These are phyloP conservation scores for Wallacemonas sp. DNA, from an alignment of 208 protist genomes.

Conservation along the genomic window DNA sequence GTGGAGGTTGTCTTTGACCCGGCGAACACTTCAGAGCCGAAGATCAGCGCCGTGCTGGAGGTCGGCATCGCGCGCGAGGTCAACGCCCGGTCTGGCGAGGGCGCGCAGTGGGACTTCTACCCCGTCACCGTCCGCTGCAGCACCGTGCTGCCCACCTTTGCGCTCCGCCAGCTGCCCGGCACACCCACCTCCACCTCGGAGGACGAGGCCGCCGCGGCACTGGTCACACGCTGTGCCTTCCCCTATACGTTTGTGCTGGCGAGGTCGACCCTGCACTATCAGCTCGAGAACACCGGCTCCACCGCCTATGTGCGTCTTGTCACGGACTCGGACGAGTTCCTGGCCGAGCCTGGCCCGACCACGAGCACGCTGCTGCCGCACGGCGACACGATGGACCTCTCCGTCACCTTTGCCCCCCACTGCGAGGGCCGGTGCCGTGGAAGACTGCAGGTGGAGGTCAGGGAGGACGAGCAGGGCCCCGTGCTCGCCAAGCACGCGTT, in stretches of 20 bases:
- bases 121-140: slow-evolving; percentile 58
- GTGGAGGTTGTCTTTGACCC: slow-evolving; percentile 73
- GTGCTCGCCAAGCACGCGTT: slow-evolving; percentile 64
- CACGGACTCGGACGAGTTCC: slow-evolving; percentile 60
- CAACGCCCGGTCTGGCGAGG: slow-evolving; percentile 70
- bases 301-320: slow-evolving; percentile 54
- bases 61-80: slow-evolving; percentile 74
- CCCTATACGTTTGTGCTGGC: slow-evolving; percentile 66
- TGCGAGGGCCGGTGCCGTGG: slow-evolving; percentile 52
- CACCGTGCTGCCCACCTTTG: slow-evolving; percentile 62
- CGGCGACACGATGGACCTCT: slow-evolving; percentile 38
- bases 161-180: slow-evolving; percentile 31
- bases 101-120: slow-evolving; percentile 77
- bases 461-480: slow-evolving; percentile 32
- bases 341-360: slow-evolving; percentile 30
- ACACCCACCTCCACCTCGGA: slow-evolving; percentile 2
- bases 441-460: slow-evolving; percentile 49
- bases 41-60: slow-evolving; percentile 49
- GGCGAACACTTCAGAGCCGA: slow-evolving; percentile 42
- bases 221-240: slow-evolving; percentile 31
- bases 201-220: background rate
- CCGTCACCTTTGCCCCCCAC: slow-evolving; percentile 66
- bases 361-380: slow-evolving; percentile 35
- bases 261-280: slow-evolving; percentile 35
- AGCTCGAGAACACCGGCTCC: slow-evolving; percentile 84